phyloP scores from a whole-genome alignment of 2,329 filamentous ascomycete genomes.

The Clathrospora elynae region DNA sequence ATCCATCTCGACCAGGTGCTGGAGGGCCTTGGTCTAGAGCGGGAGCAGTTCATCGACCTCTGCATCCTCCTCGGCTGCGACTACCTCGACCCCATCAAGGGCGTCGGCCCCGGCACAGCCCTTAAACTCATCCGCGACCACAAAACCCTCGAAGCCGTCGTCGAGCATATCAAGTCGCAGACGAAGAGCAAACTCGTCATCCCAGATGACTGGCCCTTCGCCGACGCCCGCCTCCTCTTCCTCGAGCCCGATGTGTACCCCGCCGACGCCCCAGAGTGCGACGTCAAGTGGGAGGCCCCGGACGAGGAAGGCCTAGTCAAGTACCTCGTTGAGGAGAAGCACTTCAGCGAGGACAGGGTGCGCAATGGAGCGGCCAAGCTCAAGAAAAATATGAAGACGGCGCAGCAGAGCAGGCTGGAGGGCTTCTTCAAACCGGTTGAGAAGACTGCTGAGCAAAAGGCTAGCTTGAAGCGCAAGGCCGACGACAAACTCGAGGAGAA shows the following conservation, averaged over 20 bases:
- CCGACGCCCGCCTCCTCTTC: conserved; percentile 90
- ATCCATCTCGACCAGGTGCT: conserved; percentile 87
- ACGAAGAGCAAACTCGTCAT: conserved; percentile 72
- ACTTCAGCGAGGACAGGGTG: conserved; percentile 94
- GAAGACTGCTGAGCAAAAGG: conserved; percentile 85
- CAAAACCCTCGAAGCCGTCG: conserved; percentile 82
- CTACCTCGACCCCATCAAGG: conserved; percentile 95
- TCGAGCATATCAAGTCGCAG: conserved; percentile 78
- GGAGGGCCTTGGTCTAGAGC: conserved; percentile 85
- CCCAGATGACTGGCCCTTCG: conserved; percentile 96
- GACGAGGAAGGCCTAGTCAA: conserved; percentile 88
- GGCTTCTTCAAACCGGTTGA: conserved; percentile 96
- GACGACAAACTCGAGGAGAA: conserved; percentile 90
- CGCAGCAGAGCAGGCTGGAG: conserved; percentile 88
- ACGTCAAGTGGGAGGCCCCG: conserved; percentile 97
- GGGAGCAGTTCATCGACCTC: conserved; percentile 93
- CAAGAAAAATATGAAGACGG: conserved; percentile 87
- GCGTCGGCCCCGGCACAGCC: conserved; percentile 88
- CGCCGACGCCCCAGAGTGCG: conserved; percentile 83
- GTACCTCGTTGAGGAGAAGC: conserved; percentile 91
- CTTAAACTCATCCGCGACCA: conserved; percentile 94
- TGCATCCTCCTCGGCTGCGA: conserved; percentile 98
- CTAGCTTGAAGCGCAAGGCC: conserved; percentile 85
- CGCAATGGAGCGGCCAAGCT: conserved; percentile 76
- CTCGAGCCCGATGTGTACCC: conserved; percentile 84